Evolutionary conservation across 1,284 basidiomycete species (phyloP), one percentile per base, ranked within the genome.

Genomic region (Ceratobasidium sp.): DNA sequence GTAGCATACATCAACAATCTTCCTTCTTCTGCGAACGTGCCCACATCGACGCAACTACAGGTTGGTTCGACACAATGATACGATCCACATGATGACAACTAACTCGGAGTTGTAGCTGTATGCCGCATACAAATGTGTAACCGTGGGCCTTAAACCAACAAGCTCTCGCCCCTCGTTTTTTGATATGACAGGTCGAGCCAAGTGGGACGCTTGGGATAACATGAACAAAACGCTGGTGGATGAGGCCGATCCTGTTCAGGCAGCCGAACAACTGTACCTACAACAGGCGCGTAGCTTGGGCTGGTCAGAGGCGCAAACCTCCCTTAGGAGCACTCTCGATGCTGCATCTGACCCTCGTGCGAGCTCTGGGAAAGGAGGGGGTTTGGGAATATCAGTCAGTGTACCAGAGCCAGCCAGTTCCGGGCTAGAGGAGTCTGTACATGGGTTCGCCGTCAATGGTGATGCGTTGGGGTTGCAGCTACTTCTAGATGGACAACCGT

Each of bases 191-290:
- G 92, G 91, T 1, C 87, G 94, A 44, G 94, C 95, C 1, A 97
- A 97, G 84, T 95, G 94, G 92, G 95, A 96, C 82, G 93, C 94
- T 0, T 97, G 95, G 94, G 87, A 83, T 44, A 82, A 85, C 6
- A 83, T 75, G 1, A 75, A 83, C 27, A 84, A 82, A n/a, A 82
- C 82, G 8, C 82, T 83, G 3, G 81, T 81, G 23, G 88, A 88
- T 50, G 90, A 87, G 52, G 89, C 91, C 44, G 75, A 67, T 41
- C 73, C 73, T 23, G 48, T 38, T n/a, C 73, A 66, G 52, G 52
- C 73, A 6, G 83, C 83, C 16, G 78, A 81, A 82, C 83, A 80
- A 57, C 87, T 91, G 80, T 96, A 96, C 83, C 84, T 95, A 77
- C 89, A 89, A 41, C 88, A 95, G 66, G 95, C 95, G 5, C 84